Percentiles rank a stretch among this genome's conserved stretches.
Conservation (phyloP, 2,329 filamentous ascomycete genomes). For the Chalaropsis thielavioides region DNA sequence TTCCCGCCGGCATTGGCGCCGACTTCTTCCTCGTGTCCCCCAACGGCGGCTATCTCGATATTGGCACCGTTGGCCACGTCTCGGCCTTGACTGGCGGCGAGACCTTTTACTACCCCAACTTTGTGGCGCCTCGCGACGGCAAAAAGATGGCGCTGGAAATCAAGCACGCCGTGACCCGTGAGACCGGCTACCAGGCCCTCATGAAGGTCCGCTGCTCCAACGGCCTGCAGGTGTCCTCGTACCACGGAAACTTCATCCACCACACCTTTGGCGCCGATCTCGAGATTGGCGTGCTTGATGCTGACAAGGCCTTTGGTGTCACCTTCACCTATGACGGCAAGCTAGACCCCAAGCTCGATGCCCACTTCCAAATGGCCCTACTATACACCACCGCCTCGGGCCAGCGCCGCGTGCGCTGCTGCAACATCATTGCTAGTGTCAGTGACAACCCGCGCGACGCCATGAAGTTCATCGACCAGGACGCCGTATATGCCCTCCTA, state of each 20-base stretch:
- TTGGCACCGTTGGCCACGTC: conserved; percentile 82
- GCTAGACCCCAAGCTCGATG: conserved; percentile 89
- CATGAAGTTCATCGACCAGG: conserved; percentile 91
- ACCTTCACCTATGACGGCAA: conserved; percentile 94
- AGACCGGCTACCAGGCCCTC: conserved; percentile 87
- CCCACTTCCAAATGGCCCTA: conserved; percentile 90
- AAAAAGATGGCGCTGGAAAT: conserved; percentile 76
- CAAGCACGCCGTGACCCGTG: conserved; percentile 68
- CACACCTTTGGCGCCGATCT: conserved; percentile 90
- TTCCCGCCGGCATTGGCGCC: conserved; percentile 68
- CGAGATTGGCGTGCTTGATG: conserved; percentile 81
- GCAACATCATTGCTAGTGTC: conserved; percentile 84
- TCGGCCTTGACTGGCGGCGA: conserved; percentile 85
- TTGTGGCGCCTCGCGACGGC: conserved; percentile 72
- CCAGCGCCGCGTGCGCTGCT: conserved; percentile 79
- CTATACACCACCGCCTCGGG: conserved; percentile 87
- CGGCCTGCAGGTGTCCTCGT: conserved; percentile 81
- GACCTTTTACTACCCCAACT: conserved; percentile 94
- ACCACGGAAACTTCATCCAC: conserved; percentile 92
- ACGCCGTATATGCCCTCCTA: conserved; percentile 75
- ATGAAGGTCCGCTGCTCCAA: conserved; percentile 99
- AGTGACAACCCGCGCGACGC: conserved; percentile 69
- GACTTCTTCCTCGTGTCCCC: conserved; percentile 94
- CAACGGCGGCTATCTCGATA: conserved; percentile 78
- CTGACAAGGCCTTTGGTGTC: conserved; percentile 84